phyloP scores from a whole-genome alignment of 202 grass and related monocot species.

The Eragrostis tef region DNA sequence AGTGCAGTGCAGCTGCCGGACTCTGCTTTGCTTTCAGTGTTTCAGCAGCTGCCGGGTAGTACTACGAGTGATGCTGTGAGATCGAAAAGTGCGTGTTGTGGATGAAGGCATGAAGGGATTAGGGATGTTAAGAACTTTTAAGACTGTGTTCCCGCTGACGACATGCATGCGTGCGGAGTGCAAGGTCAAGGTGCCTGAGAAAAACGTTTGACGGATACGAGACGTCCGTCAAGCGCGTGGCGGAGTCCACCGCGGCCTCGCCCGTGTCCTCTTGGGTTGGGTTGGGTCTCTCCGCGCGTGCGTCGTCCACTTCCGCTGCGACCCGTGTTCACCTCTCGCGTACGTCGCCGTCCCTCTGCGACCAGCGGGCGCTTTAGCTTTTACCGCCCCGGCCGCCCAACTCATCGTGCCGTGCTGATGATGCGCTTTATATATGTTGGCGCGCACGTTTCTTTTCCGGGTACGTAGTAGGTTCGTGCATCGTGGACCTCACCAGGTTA shows the following conservation, averaged over 20 bases:
- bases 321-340: not conserved
- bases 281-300: too few relatives aligned
- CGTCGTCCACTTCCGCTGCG: not conserved
- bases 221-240: conserved; percentile 7
- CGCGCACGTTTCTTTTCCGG: not conserved
- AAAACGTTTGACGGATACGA: not conserved
- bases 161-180: not conserved
- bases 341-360: conserved; percentile 1
- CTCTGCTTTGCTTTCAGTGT: not conserved
- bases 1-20: not conserved
- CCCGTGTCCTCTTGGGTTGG: too few relatives aligned
- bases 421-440: not conserved
- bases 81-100: too few relatives aligned
- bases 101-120: not conserved
- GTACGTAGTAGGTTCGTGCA: too few relatives aligned
- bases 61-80: too few relatives aligned
- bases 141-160: too few relatives aligned
- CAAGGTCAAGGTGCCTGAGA: too few relatives aligned
- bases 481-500: not conserved
- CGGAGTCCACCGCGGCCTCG: not conserved
- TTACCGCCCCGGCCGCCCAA: conserved; percentile 47
- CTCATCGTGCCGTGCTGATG: conserved; percentile 30
- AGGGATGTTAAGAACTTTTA: too few relatives aligned
- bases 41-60: too few relatives aligned
- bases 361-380: conserved; percentile 7